Conservation (phyloP, 495 filamentous ascomycete species). For the Penicillium angulare region DNA sequence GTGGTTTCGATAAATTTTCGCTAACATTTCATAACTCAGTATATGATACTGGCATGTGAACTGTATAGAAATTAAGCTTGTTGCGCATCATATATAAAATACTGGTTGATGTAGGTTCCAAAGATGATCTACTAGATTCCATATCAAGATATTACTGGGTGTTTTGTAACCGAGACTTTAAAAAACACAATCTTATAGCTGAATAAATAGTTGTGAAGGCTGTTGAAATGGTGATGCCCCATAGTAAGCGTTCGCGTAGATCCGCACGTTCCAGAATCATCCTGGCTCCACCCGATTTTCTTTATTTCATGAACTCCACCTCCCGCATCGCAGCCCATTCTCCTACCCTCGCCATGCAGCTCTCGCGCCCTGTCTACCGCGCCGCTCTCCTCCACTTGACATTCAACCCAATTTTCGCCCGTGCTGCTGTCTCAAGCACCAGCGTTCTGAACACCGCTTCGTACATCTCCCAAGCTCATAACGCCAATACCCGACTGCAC, state of each 20-base stretch:
- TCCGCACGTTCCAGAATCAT: conserved; percentile 32
- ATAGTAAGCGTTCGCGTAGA: conserved; percentile 1
- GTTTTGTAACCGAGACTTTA: too few relatives aligned
- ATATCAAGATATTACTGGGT: too few relatives aligned
- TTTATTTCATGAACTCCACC: conserved; percentile 3
- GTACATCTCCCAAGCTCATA: conserved; percentile 6
- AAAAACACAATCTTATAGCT: too few relatives aligned
- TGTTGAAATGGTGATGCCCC: background rate
- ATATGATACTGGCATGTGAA: background rate
- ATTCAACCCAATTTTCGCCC: conserved; percentile 20
- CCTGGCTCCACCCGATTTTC: conserved; percentile 15
- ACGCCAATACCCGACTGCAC: conserved; percentile 15
- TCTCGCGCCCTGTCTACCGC: conserved; percentile 30
- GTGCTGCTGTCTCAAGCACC: conserved; percentile 17
- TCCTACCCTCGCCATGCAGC: conserved; percentile 19
- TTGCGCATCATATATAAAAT: too few relatives aligned
- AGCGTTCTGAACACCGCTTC: conserved; percentile 1
- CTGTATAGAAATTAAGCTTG: too few relatives aligned
- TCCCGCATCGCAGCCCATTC: background rate
- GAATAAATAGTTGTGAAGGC: too few relatives aligned
- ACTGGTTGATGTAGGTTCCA: too few relatives aligned
- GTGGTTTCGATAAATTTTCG: conserved; percentile 89
- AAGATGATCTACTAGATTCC: too few relatives aligned
- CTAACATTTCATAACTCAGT: too few relatives aligned
- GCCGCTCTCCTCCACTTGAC: conserved; percentile 30